These are phyloP conservation scores for Hypoxylon subgilvum DNA, from an alignment of 495 filamentous ascomycete genomes.

Conservation along the genomic window DNA sequence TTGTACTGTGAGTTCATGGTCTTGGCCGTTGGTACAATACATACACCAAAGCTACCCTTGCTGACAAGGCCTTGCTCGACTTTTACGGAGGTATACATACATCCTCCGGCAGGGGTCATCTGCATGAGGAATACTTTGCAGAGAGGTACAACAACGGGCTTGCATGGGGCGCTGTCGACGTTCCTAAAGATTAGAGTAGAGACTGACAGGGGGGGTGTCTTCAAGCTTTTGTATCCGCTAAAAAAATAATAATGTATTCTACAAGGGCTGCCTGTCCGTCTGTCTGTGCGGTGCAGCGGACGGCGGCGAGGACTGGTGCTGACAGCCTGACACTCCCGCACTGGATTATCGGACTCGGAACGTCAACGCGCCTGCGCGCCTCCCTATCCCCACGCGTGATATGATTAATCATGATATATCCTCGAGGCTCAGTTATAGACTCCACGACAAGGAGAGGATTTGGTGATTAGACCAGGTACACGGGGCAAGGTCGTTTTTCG, in stretches of 20 bases:
- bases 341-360: constrained; percentile 23
- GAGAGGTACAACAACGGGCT: constrained; percentile 34
- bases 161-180: constrained; percentile 34
- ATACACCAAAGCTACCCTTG: constrained; percentile 29
- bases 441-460: constrained; percentile 4
- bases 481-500: neutral
- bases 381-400: constrained; percentile 25
- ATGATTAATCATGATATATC: constrained; percentile 8
- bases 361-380: constrained; percentile 30
- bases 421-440: neutral
- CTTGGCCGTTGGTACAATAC: constrained; percentile 32
- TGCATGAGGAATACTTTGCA: constrained; percentile 31
- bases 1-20: constrained; percentile 38
- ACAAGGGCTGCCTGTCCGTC: constrained; percentile 22
- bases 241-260: constrained; percentile 27
- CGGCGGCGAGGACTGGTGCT: constrained; percentile 16
- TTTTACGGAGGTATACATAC: constrained; percentile 33
- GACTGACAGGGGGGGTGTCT: constrained; percentile 30
- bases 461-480: neutral
- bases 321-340: constrained; percentile 32
- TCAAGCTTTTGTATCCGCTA: constrained; percentile 37
- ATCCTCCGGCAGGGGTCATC: constrained; percentile 17
- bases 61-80: constrained; percentile 35
- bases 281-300: constrained; percentile 33
- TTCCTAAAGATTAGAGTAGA: constrained; percentile 34